phyloP scores from a whole-genome alignment of 371 early-diverging fungal genomes.

The Mucor ambiguus region DNA sequence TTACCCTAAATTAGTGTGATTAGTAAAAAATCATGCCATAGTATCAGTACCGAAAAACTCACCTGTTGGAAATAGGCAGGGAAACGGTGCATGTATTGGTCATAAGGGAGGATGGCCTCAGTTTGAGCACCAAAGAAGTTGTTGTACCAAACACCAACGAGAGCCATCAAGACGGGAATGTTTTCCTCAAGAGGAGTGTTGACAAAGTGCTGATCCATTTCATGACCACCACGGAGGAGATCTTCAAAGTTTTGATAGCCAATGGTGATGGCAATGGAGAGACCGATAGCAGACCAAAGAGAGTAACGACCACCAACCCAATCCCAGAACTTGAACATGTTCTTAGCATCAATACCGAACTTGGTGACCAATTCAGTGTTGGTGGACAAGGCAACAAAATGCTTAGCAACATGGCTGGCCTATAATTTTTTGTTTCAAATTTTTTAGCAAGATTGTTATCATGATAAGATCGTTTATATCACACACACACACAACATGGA shows the following conservation, averaged over 20 bases:
- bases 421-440: slow-evolving; percentile 22
- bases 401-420: slow-evolving; percentile 91
- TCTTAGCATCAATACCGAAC: slow-evolving; percentile 91
- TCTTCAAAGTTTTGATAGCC: slow-evolving; percentile 96
- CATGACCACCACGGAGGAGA: slow-evolving; percentile 92
- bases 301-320: slow-evolving; percentile 99
- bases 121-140: slow-evolving; percentile 96
- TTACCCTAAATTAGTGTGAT: slow-evolving; percentile 70
- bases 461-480: slow-evolving; percentile 20
- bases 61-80: slow-evolving; percentile 98
- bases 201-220: slow-evolving; percentile 96
- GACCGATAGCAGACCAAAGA: slow-evolving; percentile 99
- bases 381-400: slow-evolving; percentile 99
- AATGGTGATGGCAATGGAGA: slow-evolving; percentile 94
- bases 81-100: slow-evolving; percentile 97
- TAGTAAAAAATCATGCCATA: not conserved
- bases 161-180: slow-evolving; percentile 90
- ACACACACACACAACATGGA: not conserved
- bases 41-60: slow-evolving; percentile 3
- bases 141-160: slow-evolving; percentile 98
- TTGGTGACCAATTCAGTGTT: slow-evolving; percentile 89
- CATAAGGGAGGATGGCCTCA: slow-evolving; percentile 97
- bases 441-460: slow-evolving; percentile 16
- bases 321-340: slow-evolving; percentile 99
- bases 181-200: slow-evolving; percentile 88